These are phyloP conservation scores for Neonectria faginata DNA, from an alignment of 2,329 filamentous ascomycete genomes.

Conservation along the genomic window DNA sequence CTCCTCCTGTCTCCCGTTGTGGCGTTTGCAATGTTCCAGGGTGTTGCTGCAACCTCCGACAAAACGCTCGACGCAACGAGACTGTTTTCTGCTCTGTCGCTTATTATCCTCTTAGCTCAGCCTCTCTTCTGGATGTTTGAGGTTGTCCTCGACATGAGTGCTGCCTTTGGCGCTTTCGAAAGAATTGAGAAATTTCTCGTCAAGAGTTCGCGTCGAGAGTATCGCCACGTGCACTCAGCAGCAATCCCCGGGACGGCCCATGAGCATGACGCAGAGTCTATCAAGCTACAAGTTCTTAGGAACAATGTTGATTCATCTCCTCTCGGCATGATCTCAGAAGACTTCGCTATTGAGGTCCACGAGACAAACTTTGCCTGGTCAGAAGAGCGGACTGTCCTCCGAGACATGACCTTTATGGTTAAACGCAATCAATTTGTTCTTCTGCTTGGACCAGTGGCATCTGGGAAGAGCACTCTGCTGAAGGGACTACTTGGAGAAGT, in stretches of 20 bases:
- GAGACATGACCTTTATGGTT: slow-evolving; percentile 50
- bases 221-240: slow-evolving; percentile 24
- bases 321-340: too few relatives aligned
- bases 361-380: slow-evolving; percentile 53
- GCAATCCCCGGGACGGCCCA: neutral
- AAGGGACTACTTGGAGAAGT: slow-evolving; percentile 54
- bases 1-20: slow-evolving; percentile 51
- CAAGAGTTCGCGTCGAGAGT: slow-evolving; percentile 44
- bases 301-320: neutral
- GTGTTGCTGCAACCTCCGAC: slow-evolving; percentile 44
- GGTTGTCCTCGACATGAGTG: slow-evolving; percentile 51
- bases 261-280: neutral
- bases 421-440: slow-evolving; percentile 51
- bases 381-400: slow-evolving; percentile 44
- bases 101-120: slow-evolving; percentile 53
- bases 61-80: slow-evolving; percentile 48
- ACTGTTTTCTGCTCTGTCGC: slow-evolving; percentile 57
- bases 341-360: slow-evolving; percentile 28
- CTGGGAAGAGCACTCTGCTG: slow-evolving; percentile 59
- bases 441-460: slow-evolving; percentile 57
- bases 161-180: slow-evolving; percentile 54
- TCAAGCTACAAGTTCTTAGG: slow-evolving; percentile 25
- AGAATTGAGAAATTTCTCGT: slow-evolving; percentile 54
- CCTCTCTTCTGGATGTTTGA: slow-evolving; percentile 56
- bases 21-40: slow-evolving; percentile 55